Conservation (phyloP, 2,329 filamentous ascomycete genomes). For the Neonectria magnoliae region DNA sequence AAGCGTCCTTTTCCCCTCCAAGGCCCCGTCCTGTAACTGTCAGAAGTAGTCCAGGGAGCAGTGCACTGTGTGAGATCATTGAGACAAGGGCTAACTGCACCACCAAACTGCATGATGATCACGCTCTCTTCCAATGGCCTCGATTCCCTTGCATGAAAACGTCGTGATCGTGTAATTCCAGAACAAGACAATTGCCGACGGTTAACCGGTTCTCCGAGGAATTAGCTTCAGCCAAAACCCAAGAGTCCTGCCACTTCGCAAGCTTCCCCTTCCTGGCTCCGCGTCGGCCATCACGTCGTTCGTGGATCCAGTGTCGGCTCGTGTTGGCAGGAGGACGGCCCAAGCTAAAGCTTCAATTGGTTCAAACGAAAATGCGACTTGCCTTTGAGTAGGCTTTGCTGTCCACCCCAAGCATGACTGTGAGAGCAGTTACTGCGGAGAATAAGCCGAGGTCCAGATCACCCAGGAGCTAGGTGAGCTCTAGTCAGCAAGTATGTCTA, state of each 20-base stretch:
- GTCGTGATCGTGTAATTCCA: not conserved
- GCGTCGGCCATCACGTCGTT: not conserved
- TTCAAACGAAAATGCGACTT: not conserved
- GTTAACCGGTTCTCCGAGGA: not conserved
- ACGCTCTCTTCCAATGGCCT: not conserved
- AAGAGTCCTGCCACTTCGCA: not conserved
- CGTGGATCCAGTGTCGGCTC: not conserved
- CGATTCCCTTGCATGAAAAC: not conserved
- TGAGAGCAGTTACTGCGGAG: too few relatives aligned
- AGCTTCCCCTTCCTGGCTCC: not conserved
- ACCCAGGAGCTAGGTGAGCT: not conserved
- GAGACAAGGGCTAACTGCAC: not conserved
- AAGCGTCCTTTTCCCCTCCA: not conserved
- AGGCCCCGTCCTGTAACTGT: not conserved
- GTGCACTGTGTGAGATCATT: not conserved
- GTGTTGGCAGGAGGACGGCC: not conserved
- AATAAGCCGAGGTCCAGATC: not conserved
- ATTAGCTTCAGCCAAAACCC: not conserved
- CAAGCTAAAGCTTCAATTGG: not conserved
- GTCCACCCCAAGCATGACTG: too few relatives aligned
- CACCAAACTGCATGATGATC: constrained; percentile 3
- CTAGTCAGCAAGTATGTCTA: not conserved
- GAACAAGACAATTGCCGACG: not conserved
- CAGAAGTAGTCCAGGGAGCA: not conserved
- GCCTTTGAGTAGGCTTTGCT: not conserved